Base-by-base conservation (phyloP, 148 eudicot genomes). In the Nepenthes mirabilis region DNA sequence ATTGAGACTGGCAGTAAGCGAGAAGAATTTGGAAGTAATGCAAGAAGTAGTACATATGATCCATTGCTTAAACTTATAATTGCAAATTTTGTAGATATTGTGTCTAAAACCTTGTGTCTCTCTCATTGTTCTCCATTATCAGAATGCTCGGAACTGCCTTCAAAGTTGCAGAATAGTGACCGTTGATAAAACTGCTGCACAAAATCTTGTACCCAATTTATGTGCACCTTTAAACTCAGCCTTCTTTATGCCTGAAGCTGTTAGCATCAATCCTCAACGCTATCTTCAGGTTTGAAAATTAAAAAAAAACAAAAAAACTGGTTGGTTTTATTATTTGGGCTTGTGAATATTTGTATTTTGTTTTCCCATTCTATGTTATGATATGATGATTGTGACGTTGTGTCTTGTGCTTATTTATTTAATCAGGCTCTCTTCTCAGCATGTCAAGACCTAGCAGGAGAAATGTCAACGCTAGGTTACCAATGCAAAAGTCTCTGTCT, bases 211-310 rank as follows among this genome's bases (percentile, higher is more conserved):
- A 60, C 99, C 99, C 33, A 68, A 73, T 70, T 53, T 94, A 32
- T 75, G 60, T 68, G 70, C 74, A 34, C 97, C 99, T 58, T 78
- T 78, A 59, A 72, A 89, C 74, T 69, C 72, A 3, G 97, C 95
- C 33, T 89, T 89, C 71, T 84, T 76, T 74, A 89, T 89, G 99
- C 95, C 99, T 55, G 79, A 83, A 65, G 99, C 99, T 67, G 68
- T 86, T 40, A 94, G 81, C 73, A 65, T 94, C 51, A 69, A 86
- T 76, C 87, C 99, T 70, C 90, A 63, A 60, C 65, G 52, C 43
- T 94, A 94, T 71, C 95, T 94, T 59, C 66, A 86, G 99, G 97
- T 94, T 8, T 47, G 68, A 60, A 51, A 62, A 68, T 37, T 13
- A 23, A 23, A 23, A 23, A 23, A 23, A 23, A 23, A 23, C 23